Evolutionary conservation across 805 yeast species (phyloP), one percentile per base, ranked within the genome.

Genomic region (Ogataea sp.): DNA sequence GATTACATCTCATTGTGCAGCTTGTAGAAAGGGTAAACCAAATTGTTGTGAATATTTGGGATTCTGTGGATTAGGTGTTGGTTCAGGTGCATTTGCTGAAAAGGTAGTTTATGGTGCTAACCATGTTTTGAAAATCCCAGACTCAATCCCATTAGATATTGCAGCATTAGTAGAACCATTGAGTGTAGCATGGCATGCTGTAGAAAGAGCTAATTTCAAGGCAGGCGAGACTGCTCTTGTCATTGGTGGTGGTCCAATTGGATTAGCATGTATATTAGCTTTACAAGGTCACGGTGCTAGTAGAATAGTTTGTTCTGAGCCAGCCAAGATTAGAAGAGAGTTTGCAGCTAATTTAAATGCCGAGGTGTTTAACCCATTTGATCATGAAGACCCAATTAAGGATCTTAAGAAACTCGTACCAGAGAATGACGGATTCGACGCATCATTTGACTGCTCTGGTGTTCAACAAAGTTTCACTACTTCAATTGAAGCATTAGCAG

Each of bases 231-330:
- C 68, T 6, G 79, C 77, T 8, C 54, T 75, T 32, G 70, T 76
- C 15, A 50, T 76, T 9, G 81, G 82, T 17, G 72, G 75, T n/a
- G 83, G 83, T 4, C 79, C 81, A 13, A 75, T 76, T 49, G 82
- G 83, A 6, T 56, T 78, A 20, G 73, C 81, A 18, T 67, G 79
- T 3, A 61, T 75, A n/a, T 56, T 77, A 34, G 79, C 75, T 9
- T 51, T 71, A 39, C 66, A 70, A 44, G 80, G 77, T 4, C 69
- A 70, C 43, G 59, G 58, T 18, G 71, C 70, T 2, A 60, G 67
- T n/a, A 57, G 54, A 30, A 66, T 77, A 53, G 78, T 78, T n/a
- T 75, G 76, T 36, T 64, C 74, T 16, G 83, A 75, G 48, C 83
- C 82, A 18, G 80, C 80, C 6, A 55, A 61, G 20, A 65, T 74